Evolutionary conservation across 257 asterid species (phyloP).

Genomic region (Striga asiatica): DNA sequence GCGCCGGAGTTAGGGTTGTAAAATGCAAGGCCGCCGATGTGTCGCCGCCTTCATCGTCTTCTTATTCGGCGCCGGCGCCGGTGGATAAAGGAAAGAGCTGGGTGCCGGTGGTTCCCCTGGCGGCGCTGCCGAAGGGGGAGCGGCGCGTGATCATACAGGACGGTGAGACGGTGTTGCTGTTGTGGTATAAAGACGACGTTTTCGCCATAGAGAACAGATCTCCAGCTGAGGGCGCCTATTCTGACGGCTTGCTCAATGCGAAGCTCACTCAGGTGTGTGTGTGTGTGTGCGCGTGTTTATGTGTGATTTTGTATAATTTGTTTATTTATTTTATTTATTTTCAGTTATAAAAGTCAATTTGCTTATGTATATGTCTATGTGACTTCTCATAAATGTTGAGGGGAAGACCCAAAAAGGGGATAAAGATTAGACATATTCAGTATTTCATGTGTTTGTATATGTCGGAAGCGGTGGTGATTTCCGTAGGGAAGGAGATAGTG

Average conservation of each 20-base stretch:
- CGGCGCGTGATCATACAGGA: constrained; percentile 82
- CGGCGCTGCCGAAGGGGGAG: constrained; percentile 92
- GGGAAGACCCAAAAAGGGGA: too few relatives aligned
- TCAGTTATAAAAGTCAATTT: too few relatives aligned
- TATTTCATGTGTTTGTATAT: too few relatives aligned
- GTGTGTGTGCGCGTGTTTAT: background rate
- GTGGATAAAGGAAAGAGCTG: constrained; percentile 34
- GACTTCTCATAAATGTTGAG: too few relatives aligned
- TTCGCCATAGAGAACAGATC: constrained; percentile 84
- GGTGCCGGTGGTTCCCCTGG: constrained; percentile 87
- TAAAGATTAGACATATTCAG: too few relatives aligned
- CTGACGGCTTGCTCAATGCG: constrained; percentile 83
- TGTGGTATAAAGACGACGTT: constrained; percentile 73
- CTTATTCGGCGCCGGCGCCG: too few relatives aligned
- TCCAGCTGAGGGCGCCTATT: constrained; percentile 93
- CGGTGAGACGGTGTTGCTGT: constrained; percentile 55
- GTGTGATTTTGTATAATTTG: background rate
- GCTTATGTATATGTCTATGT: too few relatives aligned
- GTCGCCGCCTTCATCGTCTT: constrained; percentile 20
- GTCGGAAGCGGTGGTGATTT: too few relatives aligned
- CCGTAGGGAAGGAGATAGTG: too few relatives aligned
- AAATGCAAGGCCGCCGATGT: constrained; percentile 50
- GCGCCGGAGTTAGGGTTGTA: background rate
- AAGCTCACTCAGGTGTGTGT: constrained; percentile 74
- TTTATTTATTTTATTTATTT: too few relatives aligned